Percentiles rank a stretch among this genome's conserved stretches.
Conservation (phyloP, 2,329 filamentous ascomycete genomes). For the Calonectria crousiana region DNA sequence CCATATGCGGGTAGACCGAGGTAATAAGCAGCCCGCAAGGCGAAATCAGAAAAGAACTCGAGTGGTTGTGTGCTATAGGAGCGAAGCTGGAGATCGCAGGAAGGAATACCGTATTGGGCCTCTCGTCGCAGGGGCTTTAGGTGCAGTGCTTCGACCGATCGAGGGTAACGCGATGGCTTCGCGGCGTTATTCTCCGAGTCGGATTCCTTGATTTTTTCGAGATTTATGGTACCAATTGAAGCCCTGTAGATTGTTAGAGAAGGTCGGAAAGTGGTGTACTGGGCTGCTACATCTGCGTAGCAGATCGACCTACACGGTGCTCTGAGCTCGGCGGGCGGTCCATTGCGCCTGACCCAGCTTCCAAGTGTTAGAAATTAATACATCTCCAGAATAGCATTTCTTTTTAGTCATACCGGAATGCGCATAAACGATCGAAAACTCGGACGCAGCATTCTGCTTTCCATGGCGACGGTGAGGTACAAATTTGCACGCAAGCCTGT, state of each 20-base stretch:
- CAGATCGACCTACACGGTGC: constrained; percentile 40
- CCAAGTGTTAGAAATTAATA: constrained; percentile 20
- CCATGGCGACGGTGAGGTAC: constrained; percentile 37
- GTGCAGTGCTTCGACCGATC: constrained; percentile 87
- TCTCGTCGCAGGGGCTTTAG: constrained; percentile 84
- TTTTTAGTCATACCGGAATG: constrained; percentile 37
- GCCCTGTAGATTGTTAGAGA: constrained; percentile 28
- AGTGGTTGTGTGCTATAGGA: constrained; percentile 92
- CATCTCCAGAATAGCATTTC: background rate
- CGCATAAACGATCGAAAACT: constrained; percentile 40
- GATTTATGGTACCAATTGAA: constrained; percentile 30
- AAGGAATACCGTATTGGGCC: constrained; percentile 81
- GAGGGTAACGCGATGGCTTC: constrained; percentile 70
- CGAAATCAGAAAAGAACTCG: constrained; percentile 95
- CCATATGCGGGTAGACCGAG: constrained; percentile 87
- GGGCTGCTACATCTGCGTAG: background rate
- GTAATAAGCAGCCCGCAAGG: constrained; percentile 94
- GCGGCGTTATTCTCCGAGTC: constrained; percentile 9
- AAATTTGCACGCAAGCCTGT: constrained; percentile 31
- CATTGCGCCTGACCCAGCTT: constrained; percentile 39
- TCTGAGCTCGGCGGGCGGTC: constrained; percentile 41
- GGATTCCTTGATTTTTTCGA: constrained; percentile 23
- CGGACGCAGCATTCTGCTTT: constrained; percentile 47
- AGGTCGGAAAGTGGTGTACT: background rate
- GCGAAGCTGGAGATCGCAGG: constrained; percentile 91